Evolutionary conservation across 1,284 basidiomycete species (phyloP), one percentile per base, ranked within the genome.

Genomic region (Ustilago esculenta): DNA sequence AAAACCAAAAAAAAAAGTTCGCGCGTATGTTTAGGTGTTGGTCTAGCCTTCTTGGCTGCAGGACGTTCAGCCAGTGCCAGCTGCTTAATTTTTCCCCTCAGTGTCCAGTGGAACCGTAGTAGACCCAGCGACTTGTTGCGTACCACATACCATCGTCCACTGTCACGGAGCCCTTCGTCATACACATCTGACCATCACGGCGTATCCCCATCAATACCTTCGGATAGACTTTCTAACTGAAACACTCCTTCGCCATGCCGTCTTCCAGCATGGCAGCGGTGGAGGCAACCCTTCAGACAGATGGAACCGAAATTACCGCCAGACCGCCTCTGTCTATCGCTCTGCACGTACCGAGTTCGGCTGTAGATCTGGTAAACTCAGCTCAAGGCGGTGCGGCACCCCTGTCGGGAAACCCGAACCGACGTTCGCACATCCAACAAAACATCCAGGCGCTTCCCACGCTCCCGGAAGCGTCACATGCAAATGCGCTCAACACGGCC

Each of bases 391-490:
- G 30, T 17, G 7, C 42, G 14, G 39, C 47, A n/a, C 48, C 55
- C 1, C 40, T 68, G 0, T 51, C 51, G 45, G 60, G 60, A 42
- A 70, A 65, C 29, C 60, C 60, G 40, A 60, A 65, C 36, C 67
- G 67, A 49, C 60, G 67, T 23, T 70, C 67, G 2, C 57, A 70
- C 42, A 59, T 66, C 20, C 68, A 71, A 32, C 63, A 60, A 21
- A 57, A 57, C 43, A 41, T 66, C 12, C 29, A 39, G 14, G 63
- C 61, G 45, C 63, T 79, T 46, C 70, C 73, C n/a, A 75, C 77
- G 30, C 63, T 80, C 14, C 70, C 60, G 1, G 77, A 80, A 54
- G 77, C 72, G 9, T 78, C 77, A 4, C 77, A 80, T 41, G 71
- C 66, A 39, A 79, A 80, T 43, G 76, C 78, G 4, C 70, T 80